phyloP scores from a whole-genome alignment of 495 filamentous ascomycete genomes.

The Acidiella bohemica region DNA sequence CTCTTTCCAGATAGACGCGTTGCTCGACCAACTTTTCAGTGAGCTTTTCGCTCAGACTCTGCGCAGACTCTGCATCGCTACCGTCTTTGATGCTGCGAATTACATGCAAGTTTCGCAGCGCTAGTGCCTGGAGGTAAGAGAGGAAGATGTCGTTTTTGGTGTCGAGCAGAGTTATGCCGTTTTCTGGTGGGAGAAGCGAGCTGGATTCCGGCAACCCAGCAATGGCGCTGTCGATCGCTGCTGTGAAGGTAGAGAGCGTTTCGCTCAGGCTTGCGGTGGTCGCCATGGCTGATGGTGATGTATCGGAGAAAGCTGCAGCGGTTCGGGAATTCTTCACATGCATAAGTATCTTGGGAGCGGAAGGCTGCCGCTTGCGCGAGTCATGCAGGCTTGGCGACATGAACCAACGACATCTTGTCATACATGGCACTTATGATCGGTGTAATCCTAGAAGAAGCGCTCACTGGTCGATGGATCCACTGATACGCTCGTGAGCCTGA shows the following conservation, averaged over 20 bases:
- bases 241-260: slow-evolving; percentile 13
- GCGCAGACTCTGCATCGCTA: slow-evolving; percentile 21
- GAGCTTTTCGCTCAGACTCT: slow-evolving; percentile 39
- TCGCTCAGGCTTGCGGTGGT: slow-evolving; percentile 1
- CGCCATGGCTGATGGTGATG: slow-evolving; percentile 16
- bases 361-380: no score
- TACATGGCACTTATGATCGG: no score
- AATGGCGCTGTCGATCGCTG: slow-evolving; percentile 7
- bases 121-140: slow-evolving; percentile 87
- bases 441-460: no score
- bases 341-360: no score
- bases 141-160: slow-evolving; percentile 90
- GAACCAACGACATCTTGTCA: no score
- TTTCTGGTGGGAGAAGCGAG: slow-evolving; percentile 44
- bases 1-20: slow-evolving; percentile 77
- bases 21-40: slow-evolving; percentile 75
- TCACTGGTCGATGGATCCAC: no score
- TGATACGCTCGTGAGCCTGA: no score
- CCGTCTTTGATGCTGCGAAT: slow-evolving; percentile 35
- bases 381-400: no score
- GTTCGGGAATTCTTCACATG: no score
- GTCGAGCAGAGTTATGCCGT: slow-evolving; percentile 89
- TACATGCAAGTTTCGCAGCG: slow-evolving; percentile 76
- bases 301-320: no score
- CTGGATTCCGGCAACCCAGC: slow-evolving; percentile 5